Evolutionary conservation across 2,329 filamentous ascomycete genomes (phyloP).

Genomic region (Calonectria ilicicola): DNA sequence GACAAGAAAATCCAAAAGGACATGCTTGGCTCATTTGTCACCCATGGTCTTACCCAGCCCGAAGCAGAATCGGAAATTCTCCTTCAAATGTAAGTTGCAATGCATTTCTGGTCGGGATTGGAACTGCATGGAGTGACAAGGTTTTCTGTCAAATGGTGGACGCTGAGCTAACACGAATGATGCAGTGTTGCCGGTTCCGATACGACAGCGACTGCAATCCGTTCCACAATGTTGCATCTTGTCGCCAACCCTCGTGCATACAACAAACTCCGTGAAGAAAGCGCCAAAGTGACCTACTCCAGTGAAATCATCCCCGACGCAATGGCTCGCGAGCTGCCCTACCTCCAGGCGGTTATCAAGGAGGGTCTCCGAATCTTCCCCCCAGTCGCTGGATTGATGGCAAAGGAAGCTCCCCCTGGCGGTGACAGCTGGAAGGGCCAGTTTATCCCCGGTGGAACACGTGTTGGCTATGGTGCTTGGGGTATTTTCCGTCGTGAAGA

Average conservation of each 20-base stretch:
- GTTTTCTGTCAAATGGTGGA: fast-evolving
- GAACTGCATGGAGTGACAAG: neutral
- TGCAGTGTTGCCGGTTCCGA: slow-evolving; percentile 67
- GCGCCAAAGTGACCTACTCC: slow-evolving; percentile 28
- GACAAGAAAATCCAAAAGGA: slow-evolving; percentile 43
- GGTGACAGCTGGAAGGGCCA: slow-evolving; percentile 48
- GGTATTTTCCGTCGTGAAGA: slow-evolving; percentile 48
- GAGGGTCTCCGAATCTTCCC: slow-evolving; percentile 57
- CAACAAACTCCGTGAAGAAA: slow-evolving; percentile 53
- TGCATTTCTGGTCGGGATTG: fast-evolving
- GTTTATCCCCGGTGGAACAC: slow-evolving; percentile 48
- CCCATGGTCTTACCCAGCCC: slow-evolving; percentile 39
- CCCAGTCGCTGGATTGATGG: slow-evolving; percentile 51
- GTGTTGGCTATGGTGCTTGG: slow-evolving; percentile 50
- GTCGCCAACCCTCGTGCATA: slow-evolving; percentile 62
- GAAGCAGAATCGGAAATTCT: slow-evolving; percentile 45
- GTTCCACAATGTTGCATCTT: slow-evolving; percentile 64
- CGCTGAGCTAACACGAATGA: neutral
- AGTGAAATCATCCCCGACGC: slow-evolving; percentile 45
- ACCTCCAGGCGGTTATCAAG: slow-evolving; percentile 62
- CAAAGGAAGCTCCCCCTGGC: slow-evolving; percentile 47
- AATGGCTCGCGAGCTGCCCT: slow-evolving; percentile 53
- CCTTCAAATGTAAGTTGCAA: slow-evolving; percentile 34
- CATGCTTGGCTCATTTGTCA: slow-evolving; percentile 48
- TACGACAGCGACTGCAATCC: slow-evolving; percentile 67